These are phyloP conservation scores for Solanum sejunctum DNA, from an alignment of 257 asterid genomes.

Conservation along the genomic window DNA sequence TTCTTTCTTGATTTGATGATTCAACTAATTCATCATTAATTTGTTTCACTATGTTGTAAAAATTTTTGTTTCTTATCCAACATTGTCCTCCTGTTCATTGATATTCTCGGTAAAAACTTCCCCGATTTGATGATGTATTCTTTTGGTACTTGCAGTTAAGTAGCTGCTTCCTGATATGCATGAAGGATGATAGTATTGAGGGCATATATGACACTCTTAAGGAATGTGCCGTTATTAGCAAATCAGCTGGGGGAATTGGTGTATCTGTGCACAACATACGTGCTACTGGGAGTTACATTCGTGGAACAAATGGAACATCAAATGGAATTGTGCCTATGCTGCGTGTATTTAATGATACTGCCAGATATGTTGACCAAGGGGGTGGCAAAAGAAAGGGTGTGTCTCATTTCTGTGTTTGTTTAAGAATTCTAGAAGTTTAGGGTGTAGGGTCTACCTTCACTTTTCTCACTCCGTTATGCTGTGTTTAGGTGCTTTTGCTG, in stretches of 20 bases:
- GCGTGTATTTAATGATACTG: slow-evolving; percentile 90
- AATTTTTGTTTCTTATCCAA: neutral
- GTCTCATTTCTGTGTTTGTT: neutral
- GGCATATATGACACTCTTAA: slow-evolving; percentile 90
- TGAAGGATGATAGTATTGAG: slow-evolving; percentile 97
- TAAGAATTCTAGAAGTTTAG: neutral
- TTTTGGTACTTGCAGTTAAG: slow-evolving; percentile 46
- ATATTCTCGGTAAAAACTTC: neutral
- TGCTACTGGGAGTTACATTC: slow-evolving; percentile 92
- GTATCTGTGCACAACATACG: slow-evolving; percentile 87
- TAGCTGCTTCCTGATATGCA: slow-evolving; percentile 90
- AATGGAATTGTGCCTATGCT: slow-evolving; percentile 98
- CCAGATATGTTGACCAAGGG: slow-evolving; percentile 94
- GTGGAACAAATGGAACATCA: slow-evolving; percentile 94
- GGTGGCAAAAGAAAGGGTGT: slow-evolving; percentile 98
- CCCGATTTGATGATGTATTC: neutral
- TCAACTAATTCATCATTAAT: neutral
- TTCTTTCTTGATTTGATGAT: neutral
- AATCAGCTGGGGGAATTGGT: slow-evolving; percentile 98
- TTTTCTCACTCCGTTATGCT: neutral
- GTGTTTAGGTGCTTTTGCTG: slow-evolving; percentile 85
- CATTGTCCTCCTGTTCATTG: neutral
- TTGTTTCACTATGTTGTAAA: neutral
- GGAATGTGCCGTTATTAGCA: slow-evolving; percentile 98
- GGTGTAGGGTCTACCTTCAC: neutral